These are phyloP conservation scores for Podaxis mareebaensis DNA, from an alignment of 768 basidiomycete genomes.

Conservation along the genomic window DNA sequence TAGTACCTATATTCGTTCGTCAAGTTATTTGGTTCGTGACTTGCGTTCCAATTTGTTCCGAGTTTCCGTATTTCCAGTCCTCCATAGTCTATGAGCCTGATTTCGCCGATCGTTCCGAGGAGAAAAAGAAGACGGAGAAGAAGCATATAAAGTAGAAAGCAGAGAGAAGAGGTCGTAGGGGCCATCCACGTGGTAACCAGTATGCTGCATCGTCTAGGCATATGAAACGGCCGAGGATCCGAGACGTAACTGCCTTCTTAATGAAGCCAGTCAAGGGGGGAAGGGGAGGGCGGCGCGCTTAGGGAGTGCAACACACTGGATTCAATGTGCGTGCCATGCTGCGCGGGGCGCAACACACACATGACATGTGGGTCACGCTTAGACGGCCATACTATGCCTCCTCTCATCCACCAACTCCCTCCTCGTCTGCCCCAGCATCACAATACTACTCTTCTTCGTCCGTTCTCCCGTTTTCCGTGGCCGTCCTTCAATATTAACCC, in stretches of 20 bases:
- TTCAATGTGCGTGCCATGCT: background rate
- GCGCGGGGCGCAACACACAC: background rate
- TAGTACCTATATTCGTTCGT: constrained; percentile 4
- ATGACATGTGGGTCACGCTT: constrained; percentile 20
- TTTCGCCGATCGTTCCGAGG: background rate
- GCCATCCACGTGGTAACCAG: background rate
- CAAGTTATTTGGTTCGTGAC: background rate
- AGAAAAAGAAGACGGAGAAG: background rate
- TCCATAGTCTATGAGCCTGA: background rate
- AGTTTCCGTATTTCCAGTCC: background rate
- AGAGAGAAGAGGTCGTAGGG: background rate
- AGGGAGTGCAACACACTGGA: background rate
- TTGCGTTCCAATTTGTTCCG: constrained; percentile 4
- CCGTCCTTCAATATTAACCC: constrained; percentile 60
- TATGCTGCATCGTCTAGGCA: background rate
- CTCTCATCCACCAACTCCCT: constrained; percentile 53
- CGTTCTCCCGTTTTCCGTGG: constrained; percentile 36
- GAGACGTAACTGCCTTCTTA: background rate
- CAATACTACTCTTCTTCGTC: constrained; percentile 28
- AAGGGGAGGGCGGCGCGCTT: background rate
- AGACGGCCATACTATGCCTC: constrained; percentile 70
- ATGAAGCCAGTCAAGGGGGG: background rate
- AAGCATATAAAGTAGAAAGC: background rate
- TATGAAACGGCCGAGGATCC: background rate
- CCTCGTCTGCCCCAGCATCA: constrained; percentile 30